Evolutionary conservation across 2,329 filamentous ascomycete genomes (phyloP).

Genomic region (Nigrograna mackinnonii): DNA sequence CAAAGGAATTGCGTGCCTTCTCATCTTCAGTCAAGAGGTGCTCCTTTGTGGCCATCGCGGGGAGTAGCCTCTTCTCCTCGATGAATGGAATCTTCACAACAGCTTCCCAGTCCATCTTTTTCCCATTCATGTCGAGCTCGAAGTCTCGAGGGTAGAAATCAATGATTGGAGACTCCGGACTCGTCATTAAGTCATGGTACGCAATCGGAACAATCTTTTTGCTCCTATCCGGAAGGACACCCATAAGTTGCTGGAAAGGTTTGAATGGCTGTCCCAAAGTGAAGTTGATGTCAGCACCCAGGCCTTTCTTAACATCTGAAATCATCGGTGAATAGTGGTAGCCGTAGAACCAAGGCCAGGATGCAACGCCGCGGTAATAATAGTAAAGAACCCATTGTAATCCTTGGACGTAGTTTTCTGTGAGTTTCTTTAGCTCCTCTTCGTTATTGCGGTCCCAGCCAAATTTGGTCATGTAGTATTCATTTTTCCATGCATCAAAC

Average conservation of each 20-base stretch:
- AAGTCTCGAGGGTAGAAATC: slow-evolving; percentile 99
- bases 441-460: slow-evolving; percentile 83
- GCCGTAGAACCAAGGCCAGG: slow-evolving; percentile 97
- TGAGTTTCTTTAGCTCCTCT: slow-evolving; percentile 77
- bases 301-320: slow-evolving; percentile 86
- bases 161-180: slow-evolving; percentile 85
- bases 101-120: slow-evolving; percentile 99
- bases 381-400: slow-evolving; percentile 98
- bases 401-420: slow-evolving; percentile 96
- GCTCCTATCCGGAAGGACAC: slow-evolving; percentile 93
- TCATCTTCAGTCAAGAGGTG: slow-evolving; percentile 76
- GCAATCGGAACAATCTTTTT: slow-evolving; percentile 90
- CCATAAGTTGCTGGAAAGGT: slow-evolving; percentile 97
- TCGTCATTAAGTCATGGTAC: slow-evolving; percentile 93
- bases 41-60: slow-evolving; percentile 86
- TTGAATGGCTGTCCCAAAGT: slow-evolving; percentile 92
- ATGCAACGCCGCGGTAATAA: slow-evolving; percentile 95
- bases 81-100: slow-evolving; percentile 99
- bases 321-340: slow-evolving; percentile 99
- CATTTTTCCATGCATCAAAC: slow-evolving; percentile 90
- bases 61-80: slow-evolving; percentile 82
- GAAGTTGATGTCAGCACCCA: slow-evolving; percentile 88
- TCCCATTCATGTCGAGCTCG: slow-evolving; percentile 98
- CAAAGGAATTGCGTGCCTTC: slow-evolving; percentile 83
- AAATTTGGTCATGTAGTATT: slow-evolving; percentile 90